These are phyloP conservation scores for Colletotrichum sp. DNA, from an alignment of 2,329 filamentous ascomycete species.

Conservation along the genomic window DNA sequence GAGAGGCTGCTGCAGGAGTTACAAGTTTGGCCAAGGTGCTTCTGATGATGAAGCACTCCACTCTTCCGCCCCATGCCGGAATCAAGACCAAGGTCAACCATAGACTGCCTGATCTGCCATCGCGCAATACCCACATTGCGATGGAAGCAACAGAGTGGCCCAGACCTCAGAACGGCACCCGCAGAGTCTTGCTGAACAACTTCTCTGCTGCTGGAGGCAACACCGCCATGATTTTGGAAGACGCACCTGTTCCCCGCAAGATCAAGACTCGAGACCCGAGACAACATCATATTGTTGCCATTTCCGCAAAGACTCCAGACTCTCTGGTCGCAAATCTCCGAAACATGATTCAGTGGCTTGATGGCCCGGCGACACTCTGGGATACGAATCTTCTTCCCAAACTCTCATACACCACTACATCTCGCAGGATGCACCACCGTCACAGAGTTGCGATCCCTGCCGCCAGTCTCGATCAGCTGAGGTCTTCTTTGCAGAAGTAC, in stretches of 20 bases:
- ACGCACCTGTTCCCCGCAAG: constrained; percentile 51
- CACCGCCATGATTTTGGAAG: constrained; percentile 66
- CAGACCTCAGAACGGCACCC: constrained; percentile 47
- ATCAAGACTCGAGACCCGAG: constrained; percentile 56
- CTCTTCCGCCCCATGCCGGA: constrained; percentile 54
- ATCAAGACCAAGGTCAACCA: constrained; percentile 70
- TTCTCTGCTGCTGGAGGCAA: constrained; percentile 76
- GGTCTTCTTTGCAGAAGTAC: neutral
- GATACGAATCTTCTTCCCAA: neutral
- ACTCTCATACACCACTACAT: constrained; percentile 67
- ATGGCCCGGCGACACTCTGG: constrained; percentile 25
- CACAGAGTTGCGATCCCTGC: constrained; percentile 47
- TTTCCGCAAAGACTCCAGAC: constrained; percentile 55
- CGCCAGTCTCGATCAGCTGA: constrained; percentile 32
- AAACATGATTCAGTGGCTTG: constrained; percentile 50
- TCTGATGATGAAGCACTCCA: constrained; percentile 9
- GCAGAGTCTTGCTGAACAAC: constrained; percentile 66
- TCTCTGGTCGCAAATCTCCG: neutral
- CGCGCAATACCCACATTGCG: constrained; percentile 63
- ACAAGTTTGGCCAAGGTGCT: constrained; percentile 17
- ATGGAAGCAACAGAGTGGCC: constrained; percentile 52
- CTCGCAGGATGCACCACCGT: constrained; percentile 61
- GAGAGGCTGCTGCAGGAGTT: constrained; percentile 15
- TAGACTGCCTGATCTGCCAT: constrained; percentile 61
- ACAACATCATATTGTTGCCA: constrained; percentile 56